Percentiles rank a stretch among this genome's conserved stretches.
Evolutionary conservation across 176 grass and related monocot genomes (phyloP).

Genomic region (Rhynchospora breviuscula): DNA sequence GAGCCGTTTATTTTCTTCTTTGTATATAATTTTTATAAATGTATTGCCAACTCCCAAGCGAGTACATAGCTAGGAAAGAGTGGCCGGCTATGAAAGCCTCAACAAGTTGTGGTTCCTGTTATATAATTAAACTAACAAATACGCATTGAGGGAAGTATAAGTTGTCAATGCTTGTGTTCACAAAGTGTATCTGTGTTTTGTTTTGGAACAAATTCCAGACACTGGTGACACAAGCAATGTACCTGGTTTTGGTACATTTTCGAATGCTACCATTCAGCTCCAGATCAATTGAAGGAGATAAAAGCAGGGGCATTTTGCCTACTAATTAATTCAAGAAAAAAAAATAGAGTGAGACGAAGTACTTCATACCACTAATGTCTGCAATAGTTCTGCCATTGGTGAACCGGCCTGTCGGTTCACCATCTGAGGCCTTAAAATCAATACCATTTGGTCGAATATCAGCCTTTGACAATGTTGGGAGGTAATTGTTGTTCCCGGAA

Average conservation of each 20-base stretch:
- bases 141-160: no score
- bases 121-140: not conserved
- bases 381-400: conserved; percentile 94
- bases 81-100: not conserved
- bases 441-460: conserved; percentile 86
- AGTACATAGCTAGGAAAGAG: not conserved
- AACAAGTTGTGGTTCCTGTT: not conserved
- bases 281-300: not conserved
- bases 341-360: not conserved
- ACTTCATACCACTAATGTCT: conserved; percentile 61
- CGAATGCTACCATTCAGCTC: no score
- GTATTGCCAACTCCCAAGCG: not conserved
- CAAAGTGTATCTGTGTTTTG: no score
- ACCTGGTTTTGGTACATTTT: no score
- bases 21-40: not conserved
- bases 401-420: conserved; percentile 75
- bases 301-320: not conserved
- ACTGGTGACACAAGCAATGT: no score
- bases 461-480: conserved; percentile 66
- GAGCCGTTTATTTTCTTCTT: not conserved
- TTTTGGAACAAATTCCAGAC: no score
- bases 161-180: no score
- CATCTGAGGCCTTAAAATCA: conserved; percentile 80
- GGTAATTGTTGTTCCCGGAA: conserved; percentile 93
- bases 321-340: not conserved